Percentiles rank a stretch among this genome's conserved stretches.
These are phyloP conservation scores for Colletotrichum limetticola DNA, from an alignment of 2,329 filamentous ascomycete genomes.

Conservation along the genomic window DNA sequence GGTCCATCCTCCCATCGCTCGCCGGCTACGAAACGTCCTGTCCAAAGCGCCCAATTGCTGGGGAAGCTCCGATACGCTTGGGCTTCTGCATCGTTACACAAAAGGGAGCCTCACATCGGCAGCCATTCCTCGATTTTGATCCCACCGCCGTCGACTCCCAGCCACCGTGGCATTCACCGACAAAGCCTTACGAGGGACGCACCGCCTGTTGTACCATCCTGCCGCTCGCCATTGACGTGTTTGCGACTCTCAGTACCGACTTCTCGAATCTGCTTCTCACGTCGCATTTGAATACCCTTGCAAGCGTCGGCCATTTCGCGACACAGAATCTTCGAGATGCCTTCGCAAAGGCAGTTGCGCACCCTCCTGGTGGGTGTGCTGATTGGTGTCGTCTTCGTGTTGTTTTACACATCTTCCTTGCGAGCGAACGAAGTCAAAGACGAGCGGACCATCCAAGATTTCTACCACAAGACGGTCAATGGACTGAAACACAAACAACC, in stretches of 20 bases:
- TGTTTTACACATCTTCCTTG: conserved; percentile 78
- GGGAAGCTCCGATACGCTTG: conserved; percentile 33
- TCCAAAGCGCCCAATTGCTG: conserved; percentile 25
- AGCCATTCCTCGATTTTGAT: conserved; percentile 5
- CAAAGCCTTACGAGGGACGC: not conserved
- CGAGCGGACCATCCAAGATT: conserved; percentile 58
- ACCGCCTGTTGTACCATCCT: conserved; percentile 1
- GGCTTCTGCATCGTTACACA: conserved; percentile 12
- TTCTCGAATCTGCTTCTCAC: not conserved
- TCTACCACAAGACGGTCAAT: conserved; percentile 69
- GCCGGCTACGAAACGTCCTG: not conserved
- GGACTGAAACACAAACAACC: conserved; percentile 51
- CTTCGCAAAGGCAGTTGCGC: conserved; percentile 76
- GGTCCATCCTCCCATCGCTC: not conserved
- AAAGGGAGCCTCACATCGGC: not conserved
- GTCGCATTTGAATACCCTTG: not conserved
- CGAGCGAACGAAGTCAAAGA: conserved; percentile 61
- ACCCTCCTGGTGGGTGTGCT: conserved; percentile 73
- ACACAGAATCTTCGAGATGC: conserved; percentile 59
- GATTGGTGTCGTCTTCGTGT: conserved; percentile 71
- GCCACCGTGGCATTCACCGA: conserved; percentile 17
- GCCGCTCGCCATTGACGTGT: not conserved
- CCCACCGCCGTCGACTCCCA: not conserved
- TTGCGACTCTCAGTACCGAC: not conserved
- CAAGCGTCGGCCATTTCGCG: not conserved